These are phyloP conservation scores for Plantago elongata DNA, from an alignment of 257 asterid genomes.

Conservation along the genomic window DNA sequence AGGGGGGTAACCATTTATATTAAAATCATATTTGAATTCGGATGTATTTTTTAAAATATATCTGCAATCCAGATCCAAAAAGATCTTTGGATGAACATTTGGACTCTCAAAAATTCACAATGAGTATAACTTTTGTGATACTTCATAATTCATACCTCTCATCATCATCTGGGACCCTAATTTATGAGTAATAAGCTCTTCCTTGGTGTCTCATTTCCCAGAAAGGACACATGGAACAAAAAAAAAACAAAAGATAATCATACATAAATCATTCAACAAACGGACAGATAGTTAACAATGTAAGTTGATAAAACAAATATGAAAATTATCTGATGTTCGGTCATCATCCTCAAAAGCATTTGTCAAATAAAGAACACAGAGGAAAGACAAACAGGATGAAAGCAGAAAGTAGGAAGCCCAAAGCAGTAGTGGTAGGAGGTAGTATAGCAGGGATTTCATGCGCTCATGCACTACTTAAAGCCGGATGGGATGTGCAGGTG, in stretches of 20 bases:
- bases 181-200: too few relatives aligned
- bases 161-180: too few relatives aligned
- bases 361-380: background rate
- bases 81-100: too few relatives aligned
- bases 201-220: too few relatives aligned
- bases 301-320: background rate
- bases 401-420: constrained; percentile 28
- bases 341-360: background rate
- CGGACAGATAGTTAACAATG: background rate
- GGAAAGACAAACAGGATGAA: constrained; percentile 19
- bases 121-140: too few relatives aligned
- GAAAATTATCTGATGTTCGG: background rate
- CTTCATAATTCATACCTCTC: too few relatives aligned
- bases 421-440: constrained; percentile 82
- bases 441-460: constrained; percentile 76
- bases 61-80: too few relatives aligned
- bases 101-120: too few relatives aligned
- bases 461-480: constrained; percentile 63
- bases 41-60: too few relatives aligned
- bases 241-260: background rate
- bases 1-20: too few relatives aligned
- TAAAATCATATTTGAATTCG: too few relatives aligned
- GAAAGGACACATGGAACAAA: too few relatives aligned
- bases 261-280: background rate
- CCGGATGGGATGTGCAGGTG: constrained; percentile 81